Base-by-base conservation (phyloP, 2,329 filamentous ascomycete genomes). In the Trichophyton simii region DNA sequence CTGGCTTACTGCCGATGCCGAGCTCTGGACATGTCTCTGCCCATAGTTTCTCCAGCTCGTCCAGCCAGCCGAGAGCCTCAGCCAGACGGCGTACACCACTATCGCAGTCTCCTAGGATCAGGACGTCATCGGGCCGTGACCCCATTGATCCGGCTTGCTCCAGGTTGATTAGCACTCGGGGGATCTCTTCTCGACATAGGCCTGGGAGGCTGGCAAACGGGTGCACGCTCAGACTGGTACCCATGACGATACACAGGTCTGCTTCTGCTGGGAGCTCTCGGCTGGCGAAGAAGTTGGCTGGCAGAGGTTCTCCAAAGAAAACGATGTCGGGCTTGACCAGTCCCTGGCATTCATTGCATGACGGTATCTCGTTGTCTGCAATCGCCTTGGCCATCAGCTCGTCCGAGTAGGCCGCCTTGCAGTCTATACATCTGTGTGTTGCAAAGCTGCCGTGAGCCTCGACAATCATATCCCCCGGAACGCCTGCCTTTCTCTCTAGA, bases 361-460 rank as follows among this genome's bases (percentile, higher is more conserved):
- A 79, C 0, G 92, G 89, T 0, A 95, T 87, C 28, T 83, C 78
- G 25, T 83, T 87, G 41, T 78, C 78, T 2, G 80, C 75, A 22
- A 97, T 84, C 63, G 86, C 82, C 64, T 82, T 76, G 68, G 80
- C 81, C 87, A 97, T 96, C 66, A 82, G 73, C 2, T 87, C 83
- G 41, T 87, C 85, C 0, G 89, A 87, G 70, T 85, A 97, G 1
- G 80, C 73, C 0, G 75, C 77, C 70, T 85, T 85, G 79, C 94
- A 99, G 25, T 96, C 90, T 68, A 97, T 91, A 73, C 94, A 99
- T 66, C 87, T 83, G 75, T 97, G 92, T 0, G 83, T 84, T 22
- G 92, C 92, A 72, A 97, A 99, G 72, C 90, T 96, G 54, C 94
- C 94, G 72, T 99, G 94, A 0, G 94, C 94, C 75, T 97, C 92